Evolutionary conservation across 164 flowering plant species (phyloP).

Genomic region (Tetrastigma voinierianum): DNA sequence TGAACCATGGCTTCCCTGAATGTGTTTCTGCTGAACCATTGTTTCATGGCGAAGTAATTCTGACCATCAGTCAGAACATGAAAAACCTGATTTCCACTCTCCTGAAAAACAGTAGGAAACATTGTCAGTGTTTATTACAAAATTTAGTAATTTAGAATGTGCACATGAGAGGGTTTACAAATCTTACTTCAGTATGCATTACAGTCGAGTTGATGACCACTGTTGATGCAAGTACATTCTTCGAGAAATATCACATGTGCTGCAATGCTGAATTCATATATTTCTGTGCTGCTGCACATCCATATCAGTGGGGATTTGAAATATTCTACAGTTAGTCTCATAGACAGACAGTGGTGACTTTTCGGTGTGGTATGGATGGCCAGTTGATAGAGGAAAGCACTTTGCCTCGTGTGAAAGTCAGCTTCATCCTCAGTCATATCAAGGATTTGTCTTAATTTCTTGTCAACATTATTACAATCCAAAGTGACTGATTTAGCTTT

Average conservation of each 20-base stretch:
- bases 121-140: constrained; percentile 3
- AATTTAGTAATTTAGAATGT: neutral
- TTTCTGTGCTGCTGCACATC: constrained; percentile 40
- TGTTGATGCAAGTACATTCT: constrained; percentile 77
- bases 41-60: constrained; percentile 81
- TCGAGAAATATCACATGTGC: constrained; percentile 84
- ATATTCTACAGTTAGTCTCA: constrained; percentile 88
- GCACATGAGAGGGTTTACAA: neutral
- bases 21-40: constrained; percentile 64
- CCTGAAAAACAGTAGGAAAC: constrained; percentile 50
- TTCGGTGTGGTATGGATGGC: constrained; percentile 93
- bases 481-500: constrained; percentile 59
- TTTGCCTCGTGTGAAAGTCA: constrained; percentile 92
- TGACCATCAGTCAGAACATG: constrained; percentile 80
- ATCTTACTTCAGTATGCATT: constrained; percentile 59
- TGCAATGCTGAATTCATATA: constrained; percentile 48
- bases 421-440: constrained; percentile 96
- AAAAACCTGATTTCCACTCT: constrained; percentile 71
- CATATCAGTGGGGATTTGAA: constrained; percentile 45
- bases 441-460: constrained; percentile 79
- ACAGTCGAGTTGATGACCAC: constrained; percentile 95
- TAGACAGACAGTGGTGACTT: constrained; percentile 88
- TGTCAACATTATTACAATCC: constrained; percentile 89
- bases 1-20: constrained; percentile 64
- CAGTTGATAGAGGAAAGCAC: constrained; percentile 90